Base-by-base conservation (phyloP, 2,329 filamentous ascomycete species). In the Pezizomycotina sp. region DNA sequence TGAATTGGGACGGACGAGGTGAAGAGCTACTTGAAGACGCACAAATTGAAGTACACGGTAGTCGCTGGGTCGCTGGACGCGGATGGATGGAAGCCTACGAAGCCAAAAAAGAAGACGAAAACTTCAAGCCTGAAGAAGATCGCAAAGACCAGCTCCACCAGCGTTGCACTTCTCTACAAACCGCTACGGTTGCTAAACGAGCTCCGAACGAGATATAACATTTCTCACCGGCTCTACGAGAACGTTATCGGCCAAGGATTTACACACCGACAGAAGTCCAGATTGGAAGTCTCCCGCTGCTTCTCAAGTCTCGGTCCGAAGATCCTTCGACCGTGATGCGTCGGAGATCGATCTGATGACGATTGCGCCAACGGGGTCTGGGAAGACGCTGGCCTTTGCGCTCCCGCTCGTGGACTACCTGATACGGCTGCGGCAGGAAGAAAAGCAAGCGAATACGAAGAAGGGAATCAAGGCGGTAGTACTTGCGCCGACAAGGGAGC, bases 341-440 rank as follows among this genome's bases (percentile, higher is more conserved):
- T 48, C 28, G 15, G 57, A 56, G 8, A 62, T 86, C 4, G 76
- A 98, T 60, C 71, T 98, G 24, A 58, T 98, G 45, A 80, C 81
- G 0, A 74, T 95, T 27, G 89, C 89, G 3, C 89, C 89, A 1
- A 98, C 89, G 0, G 89, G 89, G 15, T 95, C 86, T 55, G 89
- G 89, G 27, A 98, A 98, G 63, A 98, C 89, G 0, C 63, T 98
- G 46, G 82, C 83, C 12, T 98, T 93, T 52, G 59, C 95, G 50
- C 78, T 98, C 26, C 84, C 86, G 0, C 67, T 83, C 3, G 73
- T 98, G 49, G 77, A 92, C 53, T 28, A 38, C 25, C 33, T 46
- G 26, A 62, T 80, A 48, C 63, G 66, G 43, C 60, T 68, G 34
- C 60, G 67, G 26, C 62, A 65, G 1, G 59, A 63, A 24, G 58